These are phyloP conservation scores for Arthrinium phaeospermum DNA, from an alignment of 2,329 filamentous ascomycete species.

Conservation along the genomic window DNA sequence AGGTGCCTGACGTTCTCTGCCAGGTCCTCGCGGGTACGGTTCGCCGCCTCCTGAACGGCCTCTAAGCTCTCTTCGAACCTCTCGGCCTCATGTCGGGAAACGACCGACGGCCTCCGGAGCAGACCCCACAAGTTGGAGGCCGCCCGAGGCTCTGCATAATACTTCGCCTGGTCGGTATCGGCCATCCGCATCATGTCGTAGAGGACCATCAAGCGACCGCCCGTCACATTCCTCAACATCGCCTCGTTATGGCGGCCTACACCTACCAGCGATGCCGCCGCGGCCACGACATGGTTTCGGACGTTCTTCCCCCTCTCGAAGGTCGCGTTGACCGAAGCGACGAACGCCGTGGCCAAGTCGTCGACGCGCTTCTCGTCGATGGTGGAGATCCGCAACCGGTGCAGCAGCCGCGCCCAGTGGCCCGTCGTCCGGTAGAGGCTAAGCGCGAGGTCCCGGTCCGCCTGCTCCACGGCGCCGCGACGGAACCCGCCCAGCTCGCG, in stretches of 20 bases:
- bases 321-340: not conserved
- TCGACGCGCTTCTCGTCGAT: not conserved
- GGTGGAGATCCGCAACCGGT: not conserved
- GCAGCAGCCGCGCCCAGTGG: not conserved
- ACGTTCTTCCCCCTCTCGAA: not conserved
- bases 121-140: not conserved
- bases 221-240: no score
- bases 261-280: no score
- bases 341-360: not conserved
- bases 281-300: not conserved
- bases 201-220: no score
- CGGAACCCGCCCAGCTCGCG: not conserved
- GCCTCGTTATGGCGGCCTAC: no score
- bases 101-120: no score
- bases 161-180: no score
- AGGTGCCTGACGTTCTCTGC: not conserved
- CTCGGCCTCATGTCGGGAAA: not conserved
- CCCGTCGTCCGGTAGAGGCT: not conserved
- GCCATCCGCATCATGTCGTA: no score
- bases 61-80: not conserved
- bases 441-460: not conserved
- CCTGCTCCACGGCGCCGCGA: not conserved
- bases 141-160: not conserved
- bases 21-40: not conserved
- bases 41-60: not conserved